Evolutionary conservation across 805 yeast species (phyloP).

Genomic region (Henningerozyma blattae): DNA sequence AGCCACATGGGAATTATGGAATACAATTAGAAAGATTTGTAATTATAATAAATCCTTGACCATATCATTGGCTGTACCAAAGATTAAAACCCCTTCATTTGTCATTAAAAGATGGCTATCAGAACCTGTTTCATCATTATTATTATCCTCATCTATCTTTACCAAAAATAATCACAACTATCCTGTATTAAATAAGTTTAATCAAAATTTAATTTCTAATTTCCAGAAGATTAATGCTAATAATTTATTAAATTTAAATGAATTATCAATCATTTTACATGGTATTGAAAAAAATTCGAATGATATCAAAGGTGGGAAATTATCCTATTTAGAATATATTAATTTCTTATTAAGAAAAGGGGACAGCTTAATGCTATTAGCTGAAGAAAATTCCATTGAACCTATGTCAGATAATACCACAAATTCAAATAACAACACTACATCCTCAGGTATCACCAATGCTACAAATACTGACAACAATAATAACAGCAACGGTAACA

Average conservation of each 20-base stretch:
- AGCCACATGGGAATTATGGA: slow-evolving; percentile 70
- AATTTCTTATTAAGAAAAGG: slow-evolving; percentile 30
- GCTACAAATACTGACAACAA: not conserved
- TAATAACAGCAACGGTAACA: not conserved
- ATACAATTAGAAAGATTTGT: slow-evolving; percentile 44
- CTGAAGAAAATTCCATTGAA: not conserved
- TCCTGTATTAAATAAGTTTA: slow-evolving; percentile 52
- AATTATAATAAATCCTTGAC: slow-evolving; percentile 44
- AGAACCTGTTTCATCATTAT: slow-evolving; percentile 50
- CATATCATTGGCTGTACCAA: slow-evolving; percentile 69
- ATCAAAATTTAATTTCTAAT: slow-evolving; percentile 38
- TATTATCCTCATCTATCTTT: slow-evolving; percentile 45
- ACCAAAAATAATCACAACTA: slow-evolving; percentile 46
- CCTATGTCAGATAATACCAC: not conserved
- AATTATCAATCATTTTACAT: slow-evolving; percentile 32
- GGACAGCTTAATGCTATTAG: slow-evolving; percentile 10
- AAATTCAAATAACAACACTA: not conserved
- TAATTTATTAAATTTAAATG: not conserved
- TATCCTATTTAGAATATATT: slow-evolving; percentile 31
- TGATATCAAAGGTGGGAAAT: slow-evolving; percentile 25
- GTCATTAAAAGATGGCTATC: slow-evolving; percentile 53
- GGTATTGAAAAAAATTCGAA: slow-evolving; percentile 36
- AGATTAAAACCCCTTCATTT: slow-evolving; percentile 36
- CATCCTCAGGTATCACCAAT: not conserved
- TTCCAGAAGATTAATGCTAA: slow-evolving; percentile 28